Percentiles rank a stretch among this genome's conserved stretches.
Evolutionary conservation across 805 yeast genomes (phyloP).

Genomic region (Cyberlindnera bimundalis): DNA sequence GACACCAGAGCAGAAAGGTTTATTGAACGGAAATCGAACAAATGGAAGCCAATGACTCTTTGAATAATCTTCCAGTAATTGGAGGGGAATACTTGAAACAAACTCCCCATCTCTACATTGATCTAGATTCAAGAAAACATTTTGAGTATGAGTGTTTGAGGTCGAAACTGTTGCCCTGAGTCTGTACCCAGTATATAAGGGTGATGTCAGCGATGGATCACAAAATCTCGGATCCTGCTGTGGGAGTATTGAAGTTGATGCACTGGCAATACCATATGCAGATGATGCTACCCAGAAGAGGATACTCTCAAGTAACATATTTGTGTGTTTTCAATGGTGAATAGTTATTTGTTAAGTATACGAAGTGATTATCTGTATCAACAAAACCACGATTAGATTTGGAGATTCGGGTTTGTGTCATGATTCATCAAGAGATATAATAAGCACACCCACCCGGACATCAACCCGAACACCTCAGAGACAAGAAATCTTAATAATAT

Average conservation of each 20-base stretch:
- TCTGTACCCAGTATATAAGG: conserved; percentile 6
- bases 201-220: conserved; percentile 6
- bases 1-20: conserved; percentile 5
- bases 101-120: conserved; percentile 4
- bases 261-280: too few species aligned
- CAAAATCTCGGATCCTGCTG: conserved; percentile 4
- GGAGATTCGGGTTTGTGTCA: too few species aligned
- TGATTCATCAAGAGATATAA: too few species aligned
- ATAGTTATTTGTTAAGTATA: too few species aligned
- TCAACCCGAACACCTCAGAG: too few species aligned
- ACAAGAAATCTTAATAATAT: too few species aligned
- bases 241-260: background rate
- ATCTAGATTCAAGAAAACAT: background rate
- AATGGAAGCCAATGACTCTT: conserved; percentile 2
- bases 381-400: too few species aligned
- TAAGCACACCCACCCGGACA: too few species aligned
- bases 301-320: too few species aligned
- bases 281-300: too few species aligned
- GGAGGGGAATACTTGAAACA: background rate
- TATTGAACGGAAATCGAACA: background rate
- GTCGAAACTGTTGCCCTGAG: background rate
- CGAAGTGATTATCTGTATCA: too few species aligned
- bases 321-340: too few species aligned
- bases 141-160: background rate
- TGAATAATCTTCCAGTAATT: background rate